A percentile compares a stretch with the other conserved stretches of the same genome.
phyloP scores from a whole-genome alignment of 164 flowering plant genomes.

The Saururus chinensis region DNA sequence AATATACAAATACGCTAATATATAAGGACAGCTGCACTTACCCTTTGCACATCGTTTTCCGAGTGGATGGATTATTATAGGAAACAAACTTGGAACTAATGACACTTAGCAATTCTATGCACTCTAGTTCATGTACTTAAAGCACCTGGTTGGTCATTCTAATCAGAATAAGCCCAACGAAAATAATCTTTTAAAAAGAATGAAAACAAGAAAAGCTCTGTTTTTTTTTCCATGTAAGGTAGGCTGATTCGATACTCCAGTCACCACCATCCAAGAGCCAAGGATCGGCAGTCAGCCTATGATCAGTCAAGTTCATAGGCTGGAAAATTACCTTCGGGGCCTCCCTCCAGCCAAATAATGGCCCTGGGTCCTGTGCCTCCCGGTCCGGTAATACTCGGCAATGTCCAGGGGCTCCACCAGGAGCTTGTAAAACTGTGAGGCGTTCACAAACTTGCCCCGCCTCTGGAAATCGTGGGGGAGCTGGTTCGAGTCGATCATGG shows the following conservation, averaged over 20 bases:
- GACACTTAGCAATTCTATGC: too few relatives aligned
- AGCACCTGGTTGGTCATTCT: too few relatives aligned
- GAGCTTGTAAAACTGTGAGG: slow-evolving; percentile 56
- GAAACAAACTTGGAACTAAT: too few relatives aligned
- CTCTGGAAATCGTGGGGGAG: slow-evolving; percentile 58
- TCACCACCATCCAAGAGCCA: neutral
- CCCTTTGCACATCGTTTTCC: too few relatives aligned
- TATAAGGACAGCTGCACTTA: too few relatives aligned
- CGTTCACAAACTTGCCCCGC: slow-evolving; percentile 53
- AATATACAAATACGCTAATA: neutral
- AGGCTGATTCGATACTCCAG: neutral
- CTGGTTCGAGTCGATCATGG: slow-evolving; percentile 42
- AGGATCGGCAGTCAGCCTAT: too few relatives aligned
- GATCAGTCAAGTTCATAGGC: neutral
- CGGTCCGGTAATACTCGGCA: slow-evolving; percentile 51
- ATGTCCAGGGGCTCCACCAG: slow-evolving; percentile 81
- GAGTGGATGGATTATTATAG: too few relatives aligned
- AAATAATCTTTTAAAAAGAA: too few relatives aligned
- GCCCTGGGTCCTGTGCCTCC: slow-evolving; percentile 32
- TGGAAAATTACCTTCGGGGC: slow-evolving; percentile 25
- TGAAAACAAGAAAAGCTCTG: too few relatives aligned
- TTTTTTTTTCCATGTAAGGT: too few relatives aligned
- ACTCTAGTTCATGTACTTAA: too few relatives aligned
- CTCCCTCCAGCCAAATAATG: slow-evolving; percentile 56
- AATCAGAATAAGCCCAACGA: too few relatives aligned